Evolutionary conservation across 2,329 filamentous ascomycete species (phyloP).

Genomic region (Hortaea werneckii): DNA sequence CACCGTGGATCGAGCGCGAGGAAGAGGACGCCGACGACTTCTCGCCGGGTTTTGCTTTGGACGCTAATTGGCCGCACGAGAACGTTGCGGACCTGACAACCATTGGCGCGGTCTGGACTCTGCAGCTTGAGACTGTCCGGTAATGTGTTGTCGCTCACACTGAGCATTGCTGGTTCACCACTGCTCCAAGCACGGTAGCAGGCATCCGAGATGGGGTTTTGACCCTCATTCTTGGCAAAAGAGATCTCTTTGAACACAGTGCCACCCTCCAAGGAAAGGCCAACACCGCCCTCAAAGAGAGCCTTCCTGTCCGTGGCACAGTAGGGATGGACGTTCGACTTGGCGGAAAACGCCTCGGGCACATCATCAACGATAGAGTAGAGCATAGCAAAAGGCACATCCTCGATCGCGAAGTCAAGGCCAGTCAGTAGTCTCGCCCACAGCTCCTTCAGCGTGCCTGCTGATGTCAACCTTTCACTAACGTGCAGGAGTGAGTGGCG

Average conservation of each 20-base stretch:
- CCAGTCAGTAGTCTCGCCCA: conserved; percentile 15
- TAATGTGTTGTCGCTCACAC: conserved; percentile 21
- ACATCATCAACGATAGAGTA: conserved; percentile 15
- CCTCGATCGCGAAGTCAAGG: conserved; percentile 9
- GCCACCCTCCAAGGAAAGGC: conserved; percentile 12
- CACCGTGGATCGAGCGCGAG: conserved; percentile 30
- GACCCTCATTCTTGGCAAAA: conserved; percentile 8
- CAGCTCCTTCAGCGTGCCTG: conserved; percentile 11
- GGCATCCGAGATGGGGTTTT: conserved; percentile 21
- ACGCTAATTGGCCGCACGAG: conserved; percentile 29
- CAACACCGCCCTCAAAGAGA: conserved; percentile 18
- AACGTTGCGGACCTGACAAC: conserved; percentile 24
- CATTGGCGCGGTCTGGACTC: conserved; percentile 26
- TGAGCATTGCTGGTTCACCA: conserved; percentile 20
- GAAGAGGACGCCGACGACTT: conserved; percentile 30
- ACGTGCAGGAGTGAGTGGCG: conserved; percentile 11
- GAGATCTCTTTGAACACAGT: too few relatives aligned
- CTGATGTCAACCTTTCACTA: conserved; percentile 7
- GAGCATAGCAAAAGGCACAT: conserved; percentile 18
- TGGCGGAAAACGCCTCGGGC: conserved; percentile 4
- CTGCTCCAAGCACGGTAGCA: conserved; percentile 24
- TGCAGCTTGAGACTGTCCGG: conserved; percentile 17
- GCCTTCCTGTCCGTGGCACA: conserved; percentile 7
- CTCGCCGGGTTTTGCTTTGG: conserved; percentile 18
- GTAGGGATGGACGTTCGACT: not conserved